Evolutionary conservation across 1,139 yeast genomes (phyloP).

Genomic region (Spathaspora sp.): DNA sequence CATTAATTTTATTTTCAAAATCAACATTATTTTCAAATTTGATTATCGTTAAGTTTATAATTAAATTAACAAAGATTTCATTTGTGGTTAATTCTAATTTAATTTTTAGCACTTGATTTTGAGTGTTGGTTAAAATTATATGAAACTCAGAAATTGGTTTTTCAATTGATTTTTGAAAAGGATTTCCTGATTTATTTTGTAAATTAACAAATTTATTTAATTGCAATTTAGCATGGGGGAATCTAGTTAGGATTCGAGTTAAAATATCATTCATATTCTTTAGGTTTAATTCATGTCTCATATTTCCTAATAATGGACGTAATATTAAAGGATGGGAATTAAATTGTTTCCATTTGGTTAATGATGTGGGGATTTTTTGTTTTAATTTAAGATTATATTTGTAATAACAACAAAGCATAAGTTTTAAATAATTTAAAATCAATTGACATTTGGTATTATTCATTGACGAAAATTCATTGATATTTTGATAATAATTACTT

Average conservation of each 20-base stretch:
- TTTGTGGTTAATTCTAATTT: constrained; percentile 37
- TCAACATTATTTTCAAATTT: constrained; percentile 30
- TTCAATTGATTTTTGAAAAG: constrained; percentile 42
- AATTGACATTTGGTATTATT: constrained; percentile 50
- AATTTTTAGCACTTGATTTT: constrained; percentile 23
- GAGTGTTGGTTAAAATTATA: constrained; percentile 15
- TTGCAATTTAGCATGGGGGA: constrained; percentile 19
- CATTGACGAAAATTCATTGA: constrained; percentile 30
- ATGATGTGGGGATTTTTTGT: constrained; percentile 47
- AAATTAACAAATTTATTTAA: constrained; percentile 25
- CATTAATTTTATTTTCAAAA: constrained; percentile 32
- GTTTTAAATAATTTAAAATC: constrained; percentile 51
- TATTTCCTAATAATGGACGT: constrained; percentile 68
- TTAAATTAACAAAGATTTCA: constrained; percentile 42
- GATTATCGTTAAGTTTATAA: constrained; percentile 32
- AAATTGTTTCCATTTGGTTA: constrained; percentile 52
- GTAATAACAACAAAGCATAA: constrained; percentile 63
- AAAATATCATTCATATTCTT: constrained; percentile 43
- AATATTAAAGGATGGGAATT: constrained; percentile 53
- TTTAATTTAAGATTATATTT: constrained; percentile 48
- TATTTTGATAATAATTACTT: constrained; percentile 29
- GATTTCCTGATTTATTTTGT: constrained; percentile 22
- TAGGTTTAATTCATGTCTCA: constrained; percentile 59
- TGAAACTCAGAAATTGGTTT: constrained; percentile 31
- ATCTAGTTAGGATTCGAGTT: constrained; percentile 24